Evolutionary conservation across 257 asterid genomes (phyloP), one percentile per base, ranked within the genome.

Genomic region (Gentiana straminea): DNA sequence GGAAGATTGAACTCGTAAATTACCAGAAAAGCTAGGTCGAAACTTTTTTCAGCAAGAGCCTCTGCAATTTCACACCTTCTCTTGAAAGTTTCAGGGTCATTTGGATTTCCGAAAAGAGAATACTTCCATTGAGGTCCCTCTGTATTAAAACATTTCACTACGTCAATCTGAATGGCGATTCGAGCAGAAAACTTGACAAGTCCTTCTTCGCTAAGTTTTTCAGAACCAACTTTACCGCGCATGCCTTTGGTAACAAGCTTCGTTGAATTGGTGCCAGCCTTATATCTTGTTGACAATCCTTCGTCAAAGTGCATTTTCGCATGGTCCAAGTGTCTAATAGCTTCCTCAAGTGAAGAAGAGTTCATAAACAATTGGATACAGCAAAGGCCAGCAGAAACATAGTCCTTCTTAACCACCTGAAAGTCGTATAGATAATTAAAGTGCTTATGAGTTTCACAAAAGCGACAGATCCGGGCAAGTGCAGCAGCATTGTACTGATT

Each of bases 61-160:
- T 91, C 98, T 44, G 96, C 98, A 68, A 91, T 80, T 82, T 79
- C 81, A 76, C 96, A 87, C 79, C 98, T 84, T 76, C 98, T 80
- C 84, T 86, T 91, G 79, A 79, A 91, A 64, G 98, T 91, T 62
- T 87, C 98, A 56, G 83, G 73, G 72, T 87, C 98, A 77, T 78
- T 88, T 13, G 98, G 96, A 79, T 91, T 87, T 68, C 98, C 96
- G 55, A 91, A 87, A 66, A 91, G 86, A 66, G 98, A 91, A 75
- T 84, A 84, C 64, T 84, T 87, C 98, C 98, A 91, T 44, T 79
- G 96, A 45, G 84, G 80, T 62, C 94, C 96, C 64, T 91, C 95
- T 46, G 80, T 94, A 71, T 66, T 91, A 75, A 83, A 91, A 81
- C 95, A 81, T 79, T 75, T 84, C 71, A 91, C 96, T 33, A 91